Evolutionary conservation across 352 stramenopile species (phyloP), one percentile per base, ranked within the genome.

Genomic region (Phytopythium litorale): DNA sequence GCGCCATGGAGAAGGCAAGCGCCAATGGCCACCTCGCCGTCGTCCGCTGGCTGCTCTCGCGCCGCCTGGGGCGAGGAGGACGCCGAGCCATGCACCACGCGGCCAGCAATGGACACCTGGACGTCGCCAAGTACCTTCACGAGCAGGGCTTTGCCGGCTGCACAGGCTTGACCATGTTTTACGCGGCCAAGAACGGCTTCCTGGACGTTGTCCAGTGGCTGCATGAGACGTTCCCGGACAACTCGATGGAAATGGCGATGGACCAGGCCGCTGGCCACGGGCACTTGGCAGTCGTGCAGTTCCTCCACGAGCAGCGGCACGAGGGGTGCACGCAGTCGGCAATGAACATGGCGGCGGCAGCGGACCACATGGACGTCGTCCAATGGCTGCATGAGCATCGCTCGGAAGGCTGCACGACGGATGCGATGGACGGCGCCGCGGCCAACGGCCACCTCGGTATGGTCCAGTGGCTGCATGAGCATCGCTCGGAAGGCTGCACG

Each of bases 161-260:
- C 37, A 58, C 62, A 4, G 63, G 58, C 50, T 60, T 72, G 61
- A 75, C 68, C 50, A 75, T 72, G 68, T 61, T 72, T 58, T 66
- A 63, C 40, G 68, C 68, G 2, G 68, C 68, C 7, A 67, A 66
- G 4, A 53, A 62, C 19, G 69, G 69, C 2, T 73, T 66, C 56
- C 30, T 76, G 40, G 58, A 68, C 46, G 69, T 71, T 7, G 69
- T 75, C 5, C 48, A 63, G 53, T 75, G 68, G 68, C 35, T 75
- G 9, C 62, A 74, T 35, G 46, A 56, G 15, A 65, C 57, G 38
- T 67, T 64, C 35, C 65, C 66, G 1, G 52, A 69, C 46, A 68
- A 65, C 16, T 61, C 67, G n/a, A 49, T 70, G 30, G 62, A 57
- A 42, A 76, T 63, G 46, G 69, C 63, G 30, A 71, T 76, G 55